Base-by-base conservation (phyloP, 441 rosid genomes). In the Erodium moschatum region DNA sequence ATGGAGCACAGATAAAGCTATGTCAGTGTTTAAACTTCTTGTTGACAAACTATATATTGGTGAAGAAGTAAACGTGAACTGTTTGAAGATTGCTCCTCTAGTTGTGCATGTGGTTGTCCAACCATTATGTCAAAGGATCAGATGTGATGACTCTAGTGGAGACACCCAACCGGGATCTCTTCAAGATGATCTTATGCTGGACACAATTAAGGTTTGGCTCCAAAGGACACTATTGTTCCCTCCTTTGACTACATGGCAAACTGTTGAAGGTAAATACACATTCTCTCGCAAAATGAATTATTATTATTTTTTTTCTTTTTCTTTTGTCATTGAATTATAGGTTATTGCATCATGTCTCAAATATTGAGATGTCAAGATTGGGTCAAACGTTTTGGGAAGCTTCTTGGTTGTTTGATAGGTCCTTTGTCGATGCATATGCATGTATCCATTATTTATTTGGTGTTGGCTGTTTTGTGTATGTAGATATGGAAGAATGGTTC, bases 401-500 rank as follows among this genome's bases (percentile, higher is more conserved):
- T 64, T 64, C 10, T 64, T 6, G 18, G 18, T 64, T 29, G 40
- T 63, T 27, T 63, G 66, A 63, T 9, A 63, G 15, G 66, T 63
- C 40, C 66, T 27, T 63, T 64, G 64, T 61, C 31, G 27, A 35
- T 64, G 67, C 21, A 64, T 35, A 64, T 35, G 1, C 20, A 12
- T 40, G 44, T 35, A 33, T 65, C 0, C 12, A 35, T 44, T 19
- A 11, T 5, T 38, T 15, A 66, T 64, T 74, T 65, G 11, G 1
- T 64, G 64, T 46, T 64, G 68, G 27, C 15, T 66, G 62, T 70
- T 18, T 66, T 70, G 20, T 24, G 72, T 21, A 67, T 76, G 67
- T 73, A 94, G 98, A 86, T 77, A 84, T 82, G 93, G 90, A 87
- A 76, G 96, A 88, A 52, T 94, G 96, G 98, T 83, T 89, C 77